Conservation (phyloP, 768 basidiomycete species). For the Suillus spraguei region DNA sequence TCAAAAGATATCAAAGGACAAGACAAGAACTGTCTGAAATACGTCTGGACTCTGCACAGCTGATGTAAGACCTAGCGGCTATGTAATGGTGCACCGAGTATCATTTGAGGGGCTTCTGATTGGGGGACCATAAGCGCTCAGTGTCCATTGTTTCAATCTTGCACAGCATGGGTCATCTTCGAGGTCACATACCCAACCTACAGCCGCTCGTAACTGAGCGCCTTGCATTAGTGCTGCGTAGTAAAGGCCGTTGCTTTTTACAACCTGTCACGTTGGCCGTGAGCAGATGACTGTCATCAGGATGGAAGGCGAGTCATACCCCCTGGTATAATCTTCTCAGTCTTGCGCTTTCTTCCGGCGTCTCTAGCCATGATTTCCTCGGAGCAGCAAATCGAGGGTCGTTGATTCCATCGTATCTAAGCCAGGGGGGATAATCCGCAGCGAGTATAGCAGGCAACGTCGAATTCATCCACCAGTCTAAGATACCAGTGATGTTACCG, state of each 20-base stretch:
- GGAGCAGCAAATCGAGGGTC: slow-evolving; percentile 19
- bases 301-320: slow-evolving; percentile 2
- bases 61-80: not conserved
- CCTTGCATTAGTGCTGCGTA: slow-evolving; percentile 13
- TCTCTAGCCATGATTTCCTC: slow-evolving; percentile 12
- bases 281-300: not conserved
- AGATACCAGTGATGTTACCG: slow-evolving; percentile 20
- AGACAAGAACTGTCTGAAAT: not conserved
- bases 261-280: slow-evolving; percentile 3
- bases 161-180: slow-evolving; percentile 10
- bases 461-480: slow-evolving; percentile 28
- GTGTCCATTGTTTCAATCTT: slow-evolving; percentile 15
- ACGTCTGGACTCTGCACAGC: too few species aligned
- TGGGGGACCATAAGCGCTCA: slow-evolving; percentile 16
- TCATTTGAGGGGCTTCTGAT: slow-evolving; percentile 6
- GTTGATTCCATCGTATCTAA: slow-evolving; percentile 23
- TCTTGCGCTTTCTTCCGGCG: slow-evolving; percentile 11
- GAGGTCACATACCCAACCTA: slow-evolving; percentile 13
- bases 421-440: slow-evolving; percentile 26
- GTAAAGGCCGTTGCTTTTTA: slow-evolving; percentile 5
- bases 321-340: slow-evolving; percentile 7
- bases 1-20: not conserved
- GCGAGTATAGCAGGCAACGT: slow-evolving; percentile 24
- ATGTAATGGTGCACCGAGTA: slow-evolving; percentile 1
- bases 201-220: slow-evolving; percentile 12